Conservation (phyloP, 1,284 basidiomycete species). For the Pascua sp. region DNA sequence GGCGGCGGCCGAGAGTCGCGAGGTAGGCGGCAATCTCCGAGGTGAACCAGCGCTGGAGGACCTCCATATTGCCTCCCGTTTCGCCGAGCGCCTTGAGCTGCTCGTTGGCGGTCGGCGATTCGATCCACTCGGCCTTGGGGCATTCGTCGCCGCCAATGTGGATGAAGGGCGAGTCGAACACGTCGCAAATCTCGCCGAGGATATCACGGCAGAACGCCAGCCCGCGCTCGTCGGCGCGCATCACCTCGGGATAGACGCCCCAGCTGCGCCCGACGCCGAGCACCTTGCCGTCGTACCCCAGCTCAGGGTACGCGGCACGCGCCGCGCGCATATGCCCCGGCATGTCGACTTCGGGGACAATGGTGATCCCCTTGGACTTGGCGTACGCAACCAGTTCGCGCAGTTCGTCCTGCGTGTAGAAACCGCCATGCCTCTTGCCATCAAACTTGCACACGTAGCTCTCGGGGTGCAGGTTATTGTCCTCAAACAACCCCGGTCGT, state of each 20-base stretch:
- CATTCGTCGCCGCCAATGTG: constrained; percentile 20
- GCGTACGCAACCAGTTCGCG: constrained; percentile 12
- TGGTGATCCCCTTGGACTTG: constrained; percentile 10
- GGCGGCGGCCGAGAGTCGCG: constrained; percentile 7
- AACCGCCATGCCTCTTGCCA: constrained; percentile 15
- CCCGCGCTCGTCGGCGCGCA: constrained; percentile 17
- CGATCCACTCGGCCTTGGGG: constrained; percentile 19
- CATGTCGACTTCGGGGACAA: constrained; percentile 24
- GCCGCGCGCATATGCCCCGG: constrained; percentile 23
- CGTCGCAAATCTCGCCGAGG: constrained; percentile 19
- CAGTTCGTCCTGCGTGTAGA: constrained; percentile 20
- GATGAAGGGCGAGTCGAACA: constrained; percentile 13
- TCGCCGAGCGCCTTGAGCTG: constrained; percentile 10
- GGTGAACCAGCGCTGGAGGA: constrained; percentile 18
- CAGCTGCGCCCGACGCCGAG: constrained; percentile 5
- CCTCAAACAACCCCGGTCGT: constrained; percentile 5
- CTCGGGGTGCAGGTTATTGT: constrained; percentile 17
- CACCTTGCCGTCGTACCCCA: constrained; percentile 15
- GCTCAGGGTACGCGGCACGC: constrained; percentile 21
- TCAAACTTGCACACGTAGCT: constrained; percentile 17
- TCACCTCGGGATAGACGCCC: constrained; percentile 20
- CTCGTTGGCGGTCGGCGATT: not conserved
- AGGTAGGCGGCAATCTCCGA: constrained; percentile 12
- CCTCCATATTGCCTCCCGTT: constrained; percentile 3
- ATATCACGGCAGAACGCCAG: constrained; percentile 15